Base-by-base conservation (phyloP, 192 early-diverging fungal genomes). In the Diversispora eburnea region DNA sequence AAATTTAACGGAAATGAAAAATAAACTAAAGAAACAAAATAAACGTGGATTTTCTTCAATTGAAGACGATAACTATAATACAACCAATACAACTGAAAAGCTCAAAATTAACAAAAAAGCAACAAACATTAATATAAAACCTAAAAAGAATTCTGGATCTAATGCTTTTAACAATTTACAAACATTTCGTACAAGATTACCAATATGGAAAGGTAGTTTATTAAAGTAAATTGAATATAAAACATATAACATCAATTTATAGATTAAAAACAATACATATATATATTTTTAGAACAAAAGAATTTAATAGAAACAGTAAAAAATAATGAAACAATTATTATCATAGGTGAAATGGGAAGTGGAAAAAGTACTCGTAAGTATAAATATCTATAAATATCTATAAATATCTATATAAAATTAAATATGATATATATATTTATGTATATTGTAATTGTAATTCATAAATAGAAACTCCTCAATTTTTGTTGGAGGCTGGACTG, bases 291-390 rank as follows among this genome's bases (percentile, higher is more conserved):
- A 71, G 69, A 71, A 46, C 87, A 94, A 42, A 84, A 88, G 5
- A 78, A 83, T 64, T 84, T 99, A 74, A 79, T 97, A 17, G 83
- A 94, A 70, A 94, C 92, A 12, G 86, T 98, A 12, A 79, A 81
- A 15, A 85, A 87, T 33, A 87, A 86, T 72, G 86, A 86, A 62
- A 82, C 93, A 57, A 67, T 98, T 51, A 83, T 99, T 19, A 91
- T 99, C 5, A 92, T 97, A 33, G 96, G 96, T 54, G 95, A 98
- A 77, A 99, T 95, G 20, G 96, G 96, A 41, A 96, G 95, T 3
- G 97, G 97, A 58, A 98, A 99, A 68, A 99, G 96, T 0, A 99
- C 98, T 3, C 98, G 72, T 73, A 73, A 3, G 72, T 73, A 73
- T 54, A 46, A 56, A 17, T 25, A 9, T 54, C 15, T 39, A 20